Base-by-base conservation (phyloP, 2,329 filamentous ascomycete genomes). In the Akanthomyces uredinophilus region DNA sequence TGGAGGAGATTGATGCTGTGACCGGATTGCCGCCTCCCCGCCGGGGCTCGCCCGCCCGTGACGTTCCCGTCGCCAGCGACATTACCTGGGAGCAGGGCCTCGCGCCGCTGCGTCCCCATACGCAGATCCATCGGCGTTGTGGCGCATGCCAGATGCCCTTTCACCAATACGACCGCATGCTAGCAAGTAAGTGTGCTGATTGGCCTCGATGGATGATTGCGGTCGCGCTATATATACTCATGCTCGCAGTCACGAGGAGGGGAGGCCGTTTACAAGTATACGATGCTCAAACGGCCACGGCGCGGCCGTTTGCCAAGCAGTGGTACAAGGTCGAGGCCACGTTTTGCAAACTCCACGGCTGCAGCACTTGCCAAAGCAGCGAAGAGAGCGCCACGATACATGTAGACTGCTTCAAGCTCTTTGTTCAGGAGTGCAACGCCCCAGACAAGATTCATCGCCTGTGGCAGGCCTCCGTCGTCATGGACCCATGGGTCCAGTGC, bases 321-420 rank as follows among this genome's bases (percentile, higher is more conserved):
- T 53, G 49, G 58, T 61, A 61, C 58, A 43, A 54, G 18, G 56
- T 51, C 46, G 18, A 46, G 20, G 58, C 50, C 7, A 46, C 29
- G 2, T 61, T 61, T 22, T 61, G 58, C 50, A 61, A 61, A 37
- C 27, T 49, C 18, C 39, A 20, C 5, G 49, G 49, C 49, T 61
- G 58, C 50, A 27, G 27, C 58, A 10, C 20, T 4, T 61, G 58
- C 16, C 58, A 43, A 13, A 39, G 5, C 27, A 37, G 41, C 27
- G 39, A 54, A 4, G 58, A 61, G 50, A 61, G 49, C 22, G 58
- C 58, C 29, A 61, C 58, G 1, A 10, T 61, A 7, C 58, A 61
- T 20, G 20, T 32, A 8, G 58, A 61, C n/a, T 61, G 58, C 32
- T 61, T 61, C 29, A 46, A 61, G 50, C 58, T 61, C 39, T 61